Base-by-base conservation (phyloP, 2,329 filamentous ascomycete species). In the Xylaria sp. region DNA sequence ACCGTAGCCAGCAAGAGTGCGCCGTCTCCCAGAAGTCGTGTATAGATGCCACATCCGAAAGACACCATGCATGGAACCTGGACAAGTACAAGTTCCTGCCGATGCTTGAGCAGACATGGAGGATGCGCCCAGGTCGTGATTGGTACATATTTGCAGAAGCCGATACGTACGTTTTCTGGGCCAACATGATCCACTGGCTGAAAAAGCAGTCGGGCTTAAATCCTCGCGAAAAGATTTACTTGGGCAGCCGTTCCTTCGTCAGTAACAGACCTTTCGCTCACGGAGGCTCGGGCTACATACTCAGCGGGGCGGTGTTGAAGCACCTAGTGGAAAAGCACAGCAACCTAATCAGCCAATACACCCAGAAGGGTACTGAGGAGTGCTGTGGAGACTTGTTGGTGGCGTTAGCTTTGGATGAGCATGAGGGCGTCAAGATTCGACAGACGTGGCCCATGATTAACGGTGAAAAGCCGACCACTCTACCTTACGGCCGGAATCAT, bases 31-130 rank as follows among this genome's bases (percentile, higher is more conserved):
- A 84, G 46, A 83, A 83, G 73, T 81, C 85, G 52, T 84, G 85
- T 69, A 75, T 79, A 41, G 76, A 77, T 32, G 76, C 79, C 41
- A 75, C 74, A 39, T 70, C 75, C 5, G 76, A 80, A 44, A 70
- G 80, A 66, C 69, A 78, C 64, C 72, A 80, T 72, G 82, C 81
- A 12, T 89, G 87, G 86, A 82, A 82, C 60, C 78, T 90, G 70
- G 88, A 90, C 77, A 89, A 88, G 79, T 89, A 88, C 80, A 90
- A 89, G 78, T 88, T 88, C 75, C 78, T 89, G 57, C 86, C 87
- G 72, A 88, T 89, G 81, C 81, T 88, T 52, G 81, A 87, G 74
- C 84, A 87, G 66, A 83, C 87, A 1, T 89, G 86, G 82, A 80
- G 81, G 54, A 81, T 86, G 81, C 84, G 86, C 2, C 87, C 87